These are phyloP conservation scores for Vigna reflexopilosa DNA, from an alignment of 306 rosid species.

Conservation along the genomic window DNA sequence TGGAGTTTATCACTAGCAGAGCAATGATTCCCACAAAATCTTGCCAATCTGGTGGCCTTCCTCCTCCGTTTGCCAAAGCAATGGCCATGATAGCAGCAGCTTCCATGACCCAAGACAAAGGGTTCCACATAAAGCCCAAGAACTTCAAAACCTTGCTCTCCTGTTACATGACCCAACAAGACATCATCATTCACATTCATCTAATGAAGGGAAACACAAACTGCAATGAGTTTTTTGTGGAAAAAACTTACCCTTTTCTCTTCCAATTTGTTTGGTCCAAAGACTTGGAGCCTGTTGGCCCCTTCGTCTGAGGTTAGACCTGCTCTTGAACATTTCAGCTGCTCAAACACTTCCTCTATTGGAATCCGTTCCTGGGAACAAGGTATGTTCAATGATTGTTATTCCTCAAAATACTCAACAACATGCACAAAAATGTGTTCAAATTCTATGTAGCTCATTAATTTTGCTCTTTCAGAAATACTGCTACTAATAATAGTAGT, in stretches of 20 bases:
- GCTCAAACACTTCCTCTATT: slow-evolving; percentile 88
- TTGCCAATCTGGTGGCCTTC: slow-evolving; percentile 96
- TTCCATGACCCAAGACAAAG: slow-evolving; percentile 98
- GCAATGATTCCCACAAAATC: slow-evolving; percentile 82
- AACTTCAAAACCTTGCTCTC: slow-evolving; percentile 92
- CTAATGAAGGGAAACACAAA: background rate
- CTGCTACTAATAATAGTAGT: background rate
- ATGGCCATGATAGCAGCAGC: slow-evolving; percentile 98
- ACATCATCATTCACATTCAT: slow-evolving; percentile 9
- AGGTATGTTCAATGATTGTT: slow-evolving; percentile 7
- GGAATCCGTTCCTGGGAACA: slow-evolving; percentile 75
- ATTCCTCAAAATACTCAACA: background rate
- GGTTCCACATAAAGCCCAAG: slow-evolving; percentile 99
- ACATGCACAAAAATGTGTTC: background rate
- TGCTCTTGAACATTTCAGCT: slow-evolving; percentile 81
- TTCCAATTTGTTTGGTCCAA: slow-evolving; percentile 96
- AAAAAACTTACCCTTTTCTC: slow-evolving; percentile 71
- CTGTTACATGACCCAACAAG: slow-evolving; percentile 51
- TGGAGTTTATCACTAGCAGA: slow-evolving; percentile 77
- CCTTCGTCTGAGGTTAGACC: slow-evolving; percentile 89
- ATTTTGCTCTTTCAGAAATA: background rate
- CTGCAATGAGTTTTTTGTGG: background rate
- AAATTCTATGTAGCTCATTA: background rate
- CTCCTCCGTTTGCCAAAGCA: slow-evolving; percentile 86
- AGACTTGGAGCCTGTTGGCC: slow-evolving; percentile 81